Conservation (phyloP, 2,329 filamentous ascomycete genomes). For the Neofusicoccum parvum region DNA sequence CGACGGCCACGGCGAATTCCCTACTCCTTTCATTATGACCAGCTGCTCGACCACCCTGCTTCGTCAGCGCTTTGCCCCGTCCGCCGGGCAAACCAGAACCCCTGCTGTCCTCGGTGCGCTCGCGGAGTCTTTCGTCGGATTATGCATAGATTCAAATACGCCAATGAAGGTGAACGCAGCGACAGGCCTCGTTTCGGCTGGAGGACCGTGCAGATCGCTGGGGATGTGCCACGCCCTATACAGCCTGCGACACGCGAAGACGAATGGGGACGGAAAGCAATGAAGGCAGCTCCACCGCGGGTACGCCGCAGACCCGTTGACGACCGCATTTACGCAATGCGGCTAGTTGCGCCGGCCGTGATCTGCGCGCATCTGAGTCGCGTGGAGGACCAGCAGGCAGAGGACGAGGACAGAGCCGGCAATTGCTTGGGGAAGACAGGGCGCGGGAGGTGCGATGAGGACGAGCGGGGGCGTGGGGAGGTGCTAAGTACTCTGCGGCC, state of each 20-base stretch:
- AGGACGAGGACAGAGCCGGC: not conserved
- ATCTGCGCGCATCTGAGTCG: slow-evolving; percentile 9
- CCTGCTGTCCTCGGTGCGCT: not conserved
- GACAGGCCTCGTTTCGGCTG: not conserved
- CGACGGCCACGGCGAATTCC: slow-evolving; percentile 1
- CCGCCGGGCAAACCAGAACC: too few species aligned
- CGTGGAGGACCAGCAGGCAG: not conserved
- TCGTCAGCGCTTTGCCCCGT: not conserved
- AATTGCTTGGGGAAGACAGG: not conserved
- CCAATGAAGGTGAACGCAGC: not conserved
- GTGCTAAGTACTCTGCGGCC: not conserved
- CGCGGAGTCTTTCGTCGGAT: not conserved
- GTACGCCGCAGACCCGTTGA: not conserved
- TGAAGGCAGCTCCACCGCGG: slow-evolving; percentile 14
- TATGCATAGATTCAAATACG: not conserved
- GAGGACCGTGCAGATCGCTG: slow-evolving; percentile 2
- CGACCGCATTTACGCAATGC: slow-evolving; percentile 16
- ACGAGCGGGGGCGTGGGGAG: not conserved
- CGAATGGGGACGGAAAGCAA: slow-evolving; percentile 1
- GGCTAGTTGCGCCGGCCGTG: not conserved
- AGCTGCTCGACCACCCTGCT: not conserved
- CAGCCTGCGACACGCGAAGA: slow-evolving; percentile 9
- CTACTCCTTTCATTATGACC: slow-evolving; percentile 4
- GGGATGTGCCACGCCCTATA: slow-evolving; percentile 8
- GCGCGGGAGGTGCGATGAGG: not conserved